phyloP scores from a whole-genome alignment of 106 monocot species.

The Chionographis japonica region DNA sequence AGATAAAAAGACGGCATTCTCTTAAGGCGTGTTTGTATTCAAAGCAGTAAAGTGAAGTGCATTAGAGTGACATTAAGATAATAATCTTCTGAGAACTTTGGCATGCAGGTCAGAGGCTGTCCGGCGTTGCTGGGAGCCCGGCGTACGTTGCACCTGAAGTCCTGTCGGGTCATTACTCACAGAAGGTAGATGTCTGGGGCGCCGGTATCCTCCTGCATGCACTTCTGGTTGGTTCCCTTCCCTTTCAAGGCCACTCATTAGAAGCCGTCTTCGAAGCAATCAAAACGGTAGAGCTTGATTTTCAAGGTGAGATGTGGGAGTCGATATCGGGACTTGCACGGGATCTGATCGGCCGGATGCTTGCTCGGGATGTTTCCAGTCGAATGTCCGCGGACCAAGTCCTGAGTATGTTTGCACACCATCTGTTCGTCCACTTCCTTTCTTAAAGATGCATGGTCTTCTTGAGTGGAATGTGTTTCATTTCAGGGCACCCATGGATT shows the following conservation, averaged over 20 bases:
- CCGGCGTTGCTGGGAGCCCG: conserved; percentile 87
- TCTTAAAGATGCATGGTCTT: not conserved
- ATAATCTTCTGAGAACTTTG: too few species aligned
- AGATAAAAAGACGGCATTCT: too few species aligned
- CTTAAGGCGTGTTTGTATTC: too few species aligned
- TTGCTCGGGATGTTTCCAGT: conserved; percentile 60
- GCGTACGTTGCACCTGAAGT: conserved; percentile 99
- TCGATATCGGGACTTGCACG: conserved; percentile 66
- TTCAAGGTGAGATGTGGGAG: conserved; percentile 44
- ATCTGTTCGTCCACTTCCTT: not conserved
- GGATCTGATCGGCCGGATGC: conserved; percentile 64
- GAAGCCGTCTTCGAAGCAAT: conserved; percentile 84
- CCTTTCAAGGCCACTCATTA: conserved; percentile 63
- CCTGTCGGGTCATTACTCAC: conserved; percentile 68
- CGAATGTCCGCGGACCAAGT: conserved; percentile 76
- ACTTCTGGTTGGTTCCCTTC: conserved; percentile 73
- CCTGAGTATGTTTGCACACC: conserved; percentile 45
- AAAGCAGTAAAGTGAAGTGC: too few species aligned
- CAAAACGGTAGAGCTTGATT: conserved; percentile 71
- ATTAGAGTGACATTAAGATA: too few species aligned
- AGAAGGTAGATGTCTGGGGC: conserved; percentile 90
- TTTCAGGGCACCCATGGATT: conserved; percentile 90
- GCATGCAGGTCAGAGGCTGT: conserved; percentile 70
- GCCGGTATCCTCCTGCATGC: conserved; percentile 90
- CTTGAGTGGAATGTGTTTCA: not conserved